A percentile compares a stretch with the other conserved stretches of the same genome.
Evolutionary conservation across 2,329 filamentous ascomycete genomes (phyloP).

Genomic region (Colletotrichum gigasporum): DNA sequence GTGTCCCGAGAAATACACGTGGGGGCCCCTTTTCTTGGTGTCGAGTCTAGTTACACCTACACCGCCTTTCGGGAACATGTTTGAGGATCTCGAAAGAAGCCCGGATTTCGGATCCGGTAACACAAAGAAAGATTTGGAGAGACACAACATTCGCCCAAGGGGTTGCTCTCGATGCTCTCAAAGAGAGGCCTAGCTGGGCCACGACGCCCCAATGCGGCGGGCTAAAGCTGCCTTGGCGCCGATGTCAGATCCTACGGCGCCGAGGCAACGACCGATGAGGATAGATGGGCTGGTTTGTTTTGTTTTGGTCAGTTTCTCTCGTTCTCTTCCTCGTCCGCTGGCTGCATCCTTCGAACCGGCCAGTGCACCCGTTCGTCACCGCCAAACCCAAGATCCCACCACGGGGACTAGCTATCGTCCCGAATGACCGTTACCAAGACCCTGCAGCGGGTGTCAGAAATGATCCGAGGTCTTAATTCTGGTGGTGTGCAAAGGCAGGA

Average conservation of each 20-base stretch:
- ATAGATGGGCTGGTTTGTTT: background rate
- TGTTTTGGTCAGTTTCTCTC: slow-evolving; percentile 1
- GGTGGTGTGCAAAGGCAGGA: background rate
- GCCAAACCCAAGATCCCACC: too few relatives aligned
- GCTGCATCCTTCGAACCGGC: slow-evolving; percentile 1
- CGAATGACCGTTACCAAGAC: background rate
- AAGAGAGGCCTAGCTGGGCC: background rate
- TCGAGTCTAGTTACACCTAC: too few relatives aligned
- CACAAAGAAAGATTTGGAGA: background rate
- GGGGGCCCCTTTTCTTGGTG: too few relatives aligned
- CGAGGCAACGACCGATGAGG: background rate
- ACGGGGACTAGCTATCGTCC: background rate
- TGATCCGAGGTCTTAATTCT: background rate
- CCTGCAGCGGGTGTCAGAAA: slow-evolving; percentile 6
- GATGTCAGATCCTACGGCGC: slow-evolving; percentile 11
- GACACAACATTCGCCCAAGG: background rate
- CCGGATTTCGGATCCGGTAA: too few relatives aligned
- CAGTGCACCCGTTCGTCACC: background rate
- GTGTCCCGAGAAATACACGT: too few relatives aligned
- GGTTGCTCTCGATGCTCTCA: too few relatives aligned
- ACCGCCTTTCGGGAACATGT: too few relatives aligned
- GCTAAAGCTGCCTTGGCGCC: slow-evolving; percentile 7
- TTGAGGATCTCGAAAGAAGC: too few relatives aligned
- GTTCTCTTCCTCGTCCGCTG: too few relatives aligned
- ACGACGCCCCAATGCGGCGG: slow-evolving; percentile 4